Conservation (phyloP, 73 alveolate species). For the Uronychia setigera region DNA sequence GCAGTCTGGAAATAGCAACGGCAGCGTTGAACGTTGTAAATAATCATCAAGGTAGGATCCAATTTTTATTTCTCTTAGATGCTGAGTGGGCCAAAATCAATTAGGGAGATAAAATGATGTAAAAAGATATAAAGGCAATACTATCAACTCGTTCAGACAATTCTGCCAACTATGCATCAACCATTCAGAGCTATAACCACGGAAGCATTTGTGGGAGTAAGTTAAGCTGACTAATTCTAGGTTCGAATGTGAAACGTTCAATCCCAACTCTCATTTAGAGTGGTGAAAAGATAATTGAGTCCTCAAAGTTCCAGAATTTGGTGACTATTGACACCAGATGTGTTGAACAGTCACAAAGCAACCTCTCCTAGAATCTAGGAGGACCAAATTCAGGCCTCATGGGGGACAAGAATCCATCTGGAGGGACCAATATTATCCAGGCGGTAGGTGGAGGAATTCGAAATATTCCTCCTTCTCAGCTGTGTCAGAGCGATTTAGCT, state of each 20-base stretch:
- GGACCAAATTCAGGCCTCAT: background rate
- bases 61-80: background rate
- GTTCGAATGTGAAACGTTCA: background rate
- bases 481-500: background rate
- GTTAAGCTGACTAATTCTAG: background rate
- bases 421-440: background rate
- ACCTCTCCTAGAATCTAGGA: background rate
- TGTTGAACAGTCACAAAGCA: background rate
- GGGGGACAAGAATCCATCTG: background rate
- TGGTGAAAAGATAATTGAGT: background rate
- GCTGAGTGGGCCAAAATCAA: background rate
- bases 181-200: background rate
- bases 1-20: background rate
- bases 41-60: background rate
- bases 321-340: background rate
- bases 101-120: background rate
- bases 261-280: background rate
- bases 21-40: background rate
- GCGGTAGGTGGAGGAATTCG: background rate
- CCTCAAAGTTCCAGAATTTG: background rate
- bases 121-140: background rate
- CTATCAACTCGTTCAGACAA: background rate
- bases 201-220: no score
- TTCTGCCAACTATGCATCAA: background rate
- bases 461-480: background rate